phyloP scores from a whole-genome alignment of 1,284 basidiomycete species.

The Cryptococcus floricola region DNA sequence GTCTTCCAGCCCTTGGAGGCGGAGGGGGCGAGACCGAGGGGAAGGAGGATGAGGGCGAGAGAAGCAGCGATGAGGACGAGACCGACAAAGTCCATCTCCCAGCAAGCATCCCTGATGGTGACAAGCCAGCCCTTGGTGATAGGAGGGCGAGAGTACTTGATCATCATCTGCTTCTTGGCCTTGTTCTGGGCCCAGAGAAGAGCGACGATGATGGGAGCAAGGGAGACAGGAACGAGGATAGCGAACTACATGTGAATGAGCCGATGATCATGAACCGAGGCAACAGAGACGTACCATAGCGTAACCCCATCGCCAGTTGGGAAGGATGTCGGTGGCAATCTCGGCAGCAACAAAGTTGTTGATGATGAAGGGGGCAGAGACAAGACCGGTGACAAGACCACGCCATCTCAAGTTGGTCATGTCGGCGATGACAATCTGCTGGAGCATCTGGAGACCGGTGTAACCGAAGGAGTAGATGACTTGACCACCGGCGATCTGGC shows the following conservation, averaged over 20 bases:
- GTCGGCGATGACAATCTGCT: constrained; percentile 73
- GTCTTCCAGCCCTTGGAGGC: constrained; percentile 49
- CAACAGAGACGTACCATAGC: constrained; percentile 51
- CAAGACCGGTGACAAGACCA: constrained; percentile 63
- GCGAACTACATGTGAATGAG: constrained; percentile 33
- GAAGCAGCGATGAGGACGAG: constrained; percentile 63
- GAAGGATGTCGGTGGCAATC: constrained; percentile 59
- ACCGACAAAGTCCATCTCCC: constrained; percentile 55
- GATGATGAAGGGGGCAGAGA: constrained; percentile 65
- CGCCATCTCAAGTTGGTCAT: constrained; percentile 75
- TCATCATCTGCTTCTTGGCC: constrained; percentile 56
- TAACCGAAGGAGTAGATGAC: constrained; percentile 51
- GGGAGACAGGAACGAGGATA: constrained; percentile 44
- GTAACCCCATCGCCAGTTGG: constrained; percentile 62
- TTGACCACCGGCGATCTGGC: constrained; percentile 57
- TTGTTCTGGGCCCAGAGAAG: constrained; percentile 68
- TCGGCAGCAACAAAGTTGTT: constrained; percentile 60
- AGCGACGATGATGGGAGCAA: constrained; percentile 55
- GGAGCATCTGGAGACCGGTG: constrained; percentile 65
- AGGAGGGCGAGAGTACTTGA: constrained; percentile 31
- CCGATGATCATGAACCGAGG: not conserved
- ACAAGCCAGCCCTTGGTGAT: constrained; percentile 13
- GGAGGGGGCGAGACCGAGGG: constrained; percentile 61
- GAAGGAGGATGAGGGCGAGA: constrained; percentile 62
- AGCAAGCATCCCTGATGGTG: constrained; percentile 16